phyloP scores from a whole-genome alignment of 208 protist species.

The Novymonas esmeraldas region DNA sequence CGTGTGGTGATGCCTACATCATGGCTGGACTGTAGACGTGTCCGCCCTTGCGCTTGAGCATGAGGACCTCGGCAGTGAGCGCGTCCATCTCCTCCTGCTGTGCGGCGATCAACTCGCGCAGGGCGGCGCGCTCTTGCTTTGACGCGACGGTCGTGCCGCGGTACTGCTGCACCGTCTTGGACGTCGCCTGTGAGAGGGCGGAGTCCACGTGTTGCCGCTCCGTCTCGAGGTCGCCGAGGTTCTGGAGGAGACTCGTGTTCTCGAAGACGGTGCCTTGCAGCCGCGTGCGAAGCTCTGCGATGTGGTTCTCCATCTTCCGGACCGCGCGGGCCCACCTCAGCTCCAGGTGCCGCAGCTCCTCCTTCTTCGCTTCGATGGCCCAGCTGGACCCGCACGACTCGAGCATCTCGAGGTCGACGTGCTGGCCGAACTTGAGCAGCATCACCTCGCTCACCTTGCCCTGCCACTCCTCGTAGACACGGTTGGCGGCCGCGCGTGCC shows the following conservation, averaged over 20 bases:
- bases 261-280: slow-evolving; percentile 66
- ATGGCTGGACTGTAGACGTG: slow-evolving; percentile 84
- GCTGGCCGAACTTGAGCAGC: slow-evolving; percentile 95
- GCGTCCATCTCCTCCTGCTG: slow-evolving; percentile 95
- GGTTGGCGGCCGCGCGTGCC: slow-evolving; percentile 69
- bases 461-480: slow-evolving; percentile 81
- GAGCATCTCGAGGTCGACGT: slow-evolving; percentile 93
- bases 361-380: slow-evolving; percentile 89
- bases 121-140: slow-evolving; percentile 69
- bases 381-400: slow-evolving; percentile 88
- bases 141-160: slow-evolving; percentile 78
- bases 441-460: slow-evolving; percentile 92
- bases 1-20: slow-evolving; percentile 15
- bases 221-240: slow-evolving; percentile 78
- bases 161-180: slow-evolving; percentile 74
- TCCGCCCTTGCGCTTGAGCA: slow-evolving; percentile 93
- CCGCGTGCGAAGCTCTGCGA: slow-evolving; percentile 66
- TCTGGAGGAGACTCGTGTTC: slow-evolving; percentile 90
- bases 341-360: slow-evolving; percentile 86
- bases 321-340: slow-evolving; percentile 74
- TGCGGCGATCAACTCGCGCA: slow-evolving; percentile 86
- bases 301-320: slow-evolving; percentile 64
- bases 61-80: slow-evolving; percentile 90
- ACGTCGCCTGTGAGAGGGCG: slow-evolving; percentile 70
- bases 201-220: slow-evolving; percentile 82